These are phyloP conservation scores for Bondarzewia mesenterica DNA, from an alignment of 1,284 basidiomycete species.

Conservation along the genomic window DNA sequence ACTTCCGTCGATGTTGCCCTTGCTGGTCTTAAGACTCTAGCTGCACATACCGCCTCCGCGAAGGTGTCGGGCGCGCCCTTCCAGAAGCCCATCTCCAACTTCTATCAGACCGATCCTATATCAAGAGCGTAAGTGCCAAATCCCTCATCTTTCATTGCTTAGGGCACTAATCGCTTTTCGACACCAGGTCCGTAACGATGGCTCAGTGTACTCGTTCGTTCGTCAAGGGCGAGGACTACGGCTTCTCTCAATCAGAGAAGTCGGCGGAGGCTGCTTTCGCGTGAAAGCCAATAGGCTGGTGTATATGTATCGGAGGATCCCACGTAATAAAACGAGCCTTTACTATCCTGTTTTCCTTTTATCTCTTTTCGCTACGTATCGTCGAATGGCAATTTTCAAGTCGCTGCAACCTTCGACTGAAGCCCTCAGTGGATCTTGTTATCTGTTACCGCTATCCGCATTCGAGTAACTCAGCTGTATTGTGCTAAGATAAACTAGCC, in stretches of 20 bases:
- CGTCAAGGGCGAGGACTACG: conserved; percentile 54
- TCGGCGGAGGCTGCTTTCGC: conserved; percentile 38
- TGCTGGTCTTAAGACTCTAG: conserved; percentile 61
- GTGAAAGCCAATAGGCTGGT: conserved; percentile 15
- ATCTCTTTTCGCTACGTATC: too few species aligned
- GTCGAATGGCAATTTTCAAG: too few species aligned
- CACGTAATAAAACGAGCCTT: not conserved
- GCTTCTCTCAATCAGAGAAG: conserved; percentile 28
- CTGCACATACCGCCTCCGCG: conserved; percentile 39
- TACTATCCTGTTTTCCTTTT: not conserved
- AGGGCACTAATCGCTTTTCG: conserved; percentile 5
- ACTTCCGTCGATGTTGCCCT: conserved; percentile 68
- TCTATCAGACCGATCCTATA: conserved; percentile 93
- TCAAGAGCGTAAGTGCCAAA: conserved; percentile 64
- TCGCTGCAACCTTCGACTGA: too few species aligned
- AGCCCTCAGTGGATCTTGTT: too few species aligned
- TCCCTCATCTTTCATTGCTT: not conserved
- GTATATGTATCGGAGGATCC: not conserved
- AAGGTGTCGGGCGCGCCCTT: conserved; percentile 60
- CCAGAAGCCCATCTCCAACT: conserved; percentile 83
- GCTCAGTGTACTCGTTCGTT: conserved; percentile 78
- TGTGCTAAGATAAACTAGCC: too few species aligned
- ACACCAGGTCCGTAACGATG: conserved; percentile 73
- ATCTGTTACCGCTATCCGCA: too few species aligned
- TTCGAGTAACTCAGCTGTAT: too few species aligned